Conservation (phyloP, 1,139 yeast genomes). For the Candida dubliniensis region DNA sequence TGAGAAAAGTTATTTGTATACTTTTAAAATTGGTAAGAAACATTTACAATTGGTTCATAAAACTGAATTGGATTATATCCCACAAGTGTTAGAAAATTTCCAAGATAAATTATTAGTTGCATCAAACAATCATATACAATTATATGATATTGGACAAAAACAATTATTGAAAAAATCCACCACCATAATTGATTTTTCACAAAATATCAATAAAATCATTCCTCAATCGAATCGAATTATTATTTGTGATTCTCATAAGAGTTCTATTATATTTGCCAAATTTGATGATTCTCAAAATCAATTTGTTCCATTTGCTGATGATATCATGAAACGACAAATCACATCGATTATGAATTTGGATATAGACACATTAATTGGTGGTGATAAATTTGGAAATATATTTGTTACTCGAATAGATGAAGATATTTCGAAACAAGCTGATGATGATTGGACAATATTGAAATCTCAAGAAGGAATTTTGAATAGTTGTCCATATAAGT, state of each 20-base stretch:
- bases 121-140: conserved; percentile 49
- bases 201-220: conserved; percentile 50
- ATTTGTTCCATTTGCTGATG: conserved; percentile 70
- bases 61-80: conserved; percentile 55
- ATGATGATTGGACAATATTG: conserved; percentile 28
- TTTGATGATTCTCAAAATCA: conserved; percentile 52
- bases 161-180: conserved; percentile 72
- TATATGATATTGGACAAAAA: conserved; percentile 75
- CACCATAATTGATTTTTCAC: conserved; percentile 36
- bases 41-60: conserved; percentile 55
- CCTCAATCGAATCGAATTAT: conserved; percentile 61
- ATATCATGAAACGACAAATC: conserved; percentile 64
- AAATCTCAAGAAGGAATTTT: conserved; percentile 37
- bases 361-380: conserved; percentile 72
- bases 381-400: conserved; percentile 88
- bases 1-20: conserved; percentile 37
- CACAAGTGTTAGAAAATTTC: conserved; percentile 54
- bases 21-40: conserved; percentile 39
- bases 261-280: conserved; percentile 60
- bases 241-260: conserved; percentile 56
- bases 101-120: conserved; percentile 67
- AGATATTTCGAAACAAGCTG: conserved; percentile 30
- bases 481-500: conserved; percentile 56
- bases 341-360: conserved; percentile 65
- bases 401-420: conserved; percentile 63